A percentile compares a stretch with the other conserved stretches of the same genome.
phyloP scores from a whole-genome alignment of 176 grass and related monocot species.

The Oryza officinalis region DNA sequence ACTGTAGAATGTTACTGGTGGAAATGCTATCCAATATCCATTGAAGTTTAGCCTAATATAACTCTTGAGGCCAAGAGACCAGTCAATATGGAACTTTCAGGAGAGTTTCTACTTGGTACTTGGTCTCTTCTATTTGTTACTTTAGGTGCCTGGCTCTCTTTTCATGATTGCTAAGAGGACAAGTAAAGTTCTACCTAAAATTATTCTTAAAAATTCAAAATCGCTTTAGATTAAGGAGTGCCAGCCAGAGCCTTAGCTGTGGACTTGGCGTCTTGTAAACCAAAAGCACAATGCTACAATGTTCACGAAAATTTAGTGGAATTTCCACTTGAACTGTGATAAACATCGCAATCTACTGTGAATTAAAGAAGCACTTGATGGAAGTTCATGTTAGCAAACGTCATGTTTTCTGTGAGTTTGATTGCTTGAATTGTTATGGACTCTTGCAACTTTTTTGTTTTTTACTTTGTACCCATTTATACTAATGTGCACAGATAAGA shows the following conservation, averaged over 20 bases:
- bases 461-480: not conserved
- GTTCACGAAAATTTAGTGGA: not conserved
- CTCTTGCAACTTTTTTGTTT: not conserved
- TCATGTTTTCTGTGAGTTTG: not conserved
- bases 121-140: not conserved
- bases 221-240: not conserved
- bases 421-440: not conserved
- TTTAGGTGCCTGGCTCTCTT: not conserved
- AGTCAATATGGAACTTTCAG: not conserved
- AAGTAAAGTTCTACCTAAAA: not conserved
- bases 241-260: not conserved
- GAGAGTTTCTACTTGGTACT: not conserved
- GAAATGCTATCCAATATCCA: not conserved
- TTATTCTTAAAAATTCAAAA: not conserved
- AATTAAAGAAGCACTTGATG: not conserved
- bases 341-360: not conserved
- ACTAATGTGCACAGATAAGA: not conserved
- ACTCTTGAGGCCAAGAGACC: not conserved
- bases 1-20: not conserved
- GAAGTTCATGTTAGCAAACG: not conserved
- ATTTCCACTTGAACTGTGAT: slow-evolving; percentile 8
- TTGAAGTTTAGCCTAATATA: not conserved
- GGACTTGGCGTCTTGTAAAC: not conserved
- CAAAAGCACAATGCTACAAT: not conserved
- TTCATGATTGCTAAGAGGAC: not conserved